These are phyloP conservation scores for Niebla homalea DNA, from an alignment of 495 filamentous ascomycete genomes.

Conservation along the genomic window DNA sequence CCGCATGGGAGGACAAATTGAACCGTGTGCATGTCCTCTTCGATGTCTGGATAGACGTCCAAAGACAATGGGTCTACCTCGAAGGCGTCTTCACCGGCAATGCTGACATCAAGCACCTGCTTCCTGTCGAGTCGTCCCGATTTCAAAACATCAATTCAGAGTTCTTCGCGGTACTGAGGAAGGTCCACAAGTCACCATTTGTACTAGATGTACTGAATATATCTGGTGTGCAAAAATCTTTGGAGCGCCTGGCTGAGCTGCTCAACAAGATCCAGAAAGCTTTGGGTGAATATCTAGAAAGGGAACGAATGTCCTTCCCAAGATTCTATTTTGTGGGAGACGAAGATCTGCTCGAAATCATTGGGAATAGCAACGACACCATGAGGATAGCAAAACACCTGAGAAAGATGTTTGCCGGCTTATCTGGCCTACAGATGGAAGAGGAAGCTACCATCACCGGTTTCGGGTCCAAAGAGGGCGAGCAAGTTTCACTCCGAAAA, in stretches of 20 bases:
- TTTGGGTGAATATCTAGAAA: constrained; percentile 94
- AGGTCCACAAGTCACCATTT: constrained; percentile 87
- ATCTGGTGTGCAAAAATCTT: constrained; percentile 82
- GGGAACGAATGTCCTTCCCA: constrained; percentile 91
- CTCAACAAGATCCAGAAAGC: constrained; percentile 99
- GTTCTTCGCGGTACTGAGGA: constrained; percentile 96
- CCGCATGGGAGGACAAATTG: constrained; percentile 92
- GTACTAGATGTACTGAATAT: constrained; percentile 93
- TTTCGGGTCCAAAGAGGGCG: constrained; percentile 91
- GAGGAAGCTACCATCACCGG: constrained; percentile 79
- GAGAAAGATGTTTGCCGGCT: constrained; percentile 98
- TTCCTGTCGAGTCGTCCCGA: constrained; percentile 86
- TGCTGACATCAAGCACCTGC: constrained; percentile 94
- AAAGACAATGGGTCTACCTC: constrained; percentile 97
- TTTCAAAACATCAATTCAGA: constrained; percentile 99
- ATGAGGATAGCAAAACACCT: constrained; percentile 93
- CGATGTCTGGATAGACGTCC: constrained; percentile 99
- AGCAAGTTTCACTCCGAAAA: constrained; percentile 74
- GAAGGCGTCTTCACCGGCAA: constrained; percentile 98
- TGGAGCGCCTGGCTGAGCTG: constrained; percentile 86
- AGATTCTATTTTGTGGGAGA: constrained; percentile 99
- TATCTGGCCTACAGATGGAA: constrained; percentile 81
- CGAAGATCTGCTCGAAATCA: constrained; percentile 97
- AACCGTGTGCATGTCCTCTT: constrained; percentile 96
- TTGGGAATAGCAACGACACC: constrained; percentile 96